These are phyloP conservation scores for Pythium coloratum DNA, from an alignment of 352 stramenopile species.

Conservation along the genomic window DNA sequence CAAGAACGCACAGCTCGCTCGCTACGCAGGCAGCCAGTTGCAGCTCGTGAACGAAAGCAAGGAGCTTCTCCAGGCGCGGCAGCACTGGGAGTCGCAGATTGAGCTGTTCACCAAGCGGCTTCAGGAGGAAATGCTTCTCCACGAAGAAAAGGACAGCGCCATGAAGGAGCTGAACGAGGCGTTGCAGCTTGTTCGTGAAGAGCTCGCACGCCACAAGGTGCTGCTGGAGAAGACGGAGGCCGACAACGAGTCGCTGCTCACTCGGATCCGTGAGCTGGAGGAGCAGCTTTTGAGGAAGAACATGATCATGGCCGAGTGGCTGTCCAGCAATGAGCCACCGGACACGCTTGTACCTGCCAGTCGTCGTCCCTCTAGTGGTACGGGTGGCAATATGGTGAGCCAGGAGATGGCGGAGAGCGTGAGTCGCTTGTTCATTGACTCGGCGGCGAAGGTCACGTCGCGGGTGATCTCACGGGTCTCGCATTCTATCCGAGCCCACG, in stretches of 20 bases:
- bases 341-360: constrained; percentile 9
- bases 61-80: constrained; percentile 59
- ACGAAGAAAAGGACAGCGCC: constrained; percentile 66
- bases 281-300: constrained; percentile 60
- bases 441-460: constrained; percentile 13
- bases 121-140: constrained; percentile 60
- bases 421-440: constrained; percentile 44
- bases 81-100: constrained; percentile 60
- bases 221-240: constrained; percentile 56
- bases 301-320: constrained; percentile 60
- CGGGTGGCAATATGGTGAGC: constrained; percentile 30
- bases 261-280: constrained; percentile 47
- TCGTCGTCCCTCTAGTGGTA: constrained; percentile 10
- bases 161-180: constrained; percentile 65
- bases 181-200: constrained; percentile 46
- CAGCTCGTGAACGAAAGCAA: constrained; percentile 75
- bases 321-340: constrained; percentile 41
- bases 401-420: constrained; percentile 52
- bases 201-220: constrained; percentile 54
- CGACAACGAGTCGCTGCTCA: constrained; percentile 39
- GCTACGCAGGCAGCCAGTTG: constrained; percentile 57
- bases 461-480: constrained; percentile 41
- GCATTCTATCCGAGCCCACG: constrained; percentile 72
- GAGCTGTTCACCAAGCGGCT: constrained; percentile 55
- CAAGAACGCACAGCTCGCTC: constrained; percentile 60